These are phyloP conservation scores for Umbellularia californica DNA, from an alignment of 164 flowering plant genomes.

Conservation along the genomic window DNA sequence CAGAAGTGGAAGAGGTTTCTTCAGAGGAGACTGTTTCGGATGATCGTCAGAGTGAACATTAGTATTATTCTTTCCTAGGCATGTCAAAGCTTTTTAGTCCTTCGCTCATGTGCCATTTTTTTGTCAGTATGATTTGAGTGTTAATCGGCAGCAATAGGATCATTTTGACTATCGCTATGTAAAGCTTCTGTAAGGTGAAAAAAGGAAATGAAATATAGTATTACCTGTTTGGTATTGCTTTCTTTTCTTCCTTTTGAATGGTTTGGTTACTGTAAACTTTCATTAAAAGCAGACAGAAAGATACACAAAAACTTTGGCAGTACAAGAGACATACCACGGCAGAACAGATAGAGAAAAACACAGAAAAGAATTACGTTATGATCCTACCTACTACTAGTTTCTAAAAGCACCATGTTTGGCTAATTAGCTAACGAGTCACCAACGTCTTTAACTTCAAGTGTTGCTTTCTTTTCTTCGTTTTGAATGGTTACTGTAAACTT, in stretches of 20 bases:
- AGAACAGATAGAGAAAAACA: no score
- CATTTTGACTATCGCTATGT: conserved; percentile 30
- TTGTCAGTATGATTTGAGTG: conserved; percentile 45
- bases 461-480: no score
- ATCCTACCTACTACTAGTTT: no score
- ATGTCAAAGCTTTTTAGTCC: conserved; percentile 11
- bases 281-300: no score
- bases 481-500: no score
- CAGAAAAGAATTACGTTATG: no score
- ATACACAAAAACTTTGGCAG: no score
- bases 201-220: conserved; percentile 18
- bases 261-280: no score
- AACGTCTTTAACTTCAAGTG: no score
- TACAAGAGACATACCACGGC: no score
- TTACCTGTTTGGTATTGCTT: conserved; percentile 15
- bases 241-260: neutral
- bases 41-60: conserved; percentile 33
- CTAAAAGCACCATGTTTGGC: no score
- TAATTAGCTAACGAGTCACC: no score
- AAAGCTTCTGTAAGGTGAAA: conserved; percentile 39
- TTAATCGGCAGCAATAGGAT: conserved; percentile 23
- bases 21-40: conserved; percentile 69
- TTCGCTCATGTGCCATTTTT: conserved; percentile 33
- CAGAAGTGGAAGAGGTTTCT: conserved; percentile 38
- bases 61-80: conserved; percentile 20